Evolutionary conservation across 495 filamentous ascomycete species (phyloP).

Genomic region (Xylaria longipes): DNA sequence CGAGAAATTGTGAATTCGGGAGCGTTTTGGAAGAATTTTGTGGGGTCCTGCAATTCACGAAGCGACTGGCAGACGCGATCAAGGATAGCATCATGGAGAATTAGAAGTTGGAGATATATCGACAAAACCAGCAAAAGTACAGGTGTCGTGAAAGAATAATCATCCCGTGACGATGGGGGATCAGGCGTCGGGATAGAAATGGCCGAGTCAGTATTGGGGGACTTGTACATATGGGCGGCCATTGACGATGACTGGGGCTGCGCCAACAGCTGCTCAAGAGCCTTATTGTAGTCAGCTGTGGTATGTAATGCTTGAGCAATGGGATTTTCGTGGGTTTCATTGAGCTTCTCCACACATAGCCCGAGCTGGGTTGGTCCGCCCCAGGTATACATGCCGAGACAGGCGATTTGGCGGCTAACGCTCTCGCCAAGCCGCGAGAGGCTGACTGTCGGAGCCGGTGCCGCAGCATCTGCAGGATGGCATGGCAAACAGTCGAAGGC

Average conservation of each 20-base stretch:
- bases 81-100: neutral
- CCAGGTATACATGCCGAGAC: neutral
- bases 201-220: neutral
- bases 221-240: neutral
- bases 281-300: neutral
- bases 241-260: neutral
- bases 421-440: neutral
- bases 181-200: neutral
- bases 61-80: neutral
- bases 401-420: neutral
- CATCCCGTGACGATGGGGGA: neutral
- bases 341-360: neutral
- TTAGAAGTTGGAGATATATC: neutral
- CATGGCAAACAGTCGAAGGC: neutral
- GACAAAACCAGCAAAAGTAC: neutral
- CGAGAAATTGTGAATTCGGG: neutral
- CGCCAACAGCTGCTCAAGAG: neutral
- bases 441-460: neutral
- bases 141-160: neutral
- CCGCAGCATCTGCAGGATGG: neutral
- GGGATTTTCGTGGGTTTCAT: neutral
- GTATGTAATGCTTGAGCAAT: neutral
- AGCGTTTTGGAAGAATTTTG: neutral
- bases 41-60: neutral
- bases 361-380: neutral